Evolutionary conservation across 768 basidiomycete genomes (phyloP), one percentile per base, ranked within the genome.

Genomic region (Tricholoma sp.): DNA sequence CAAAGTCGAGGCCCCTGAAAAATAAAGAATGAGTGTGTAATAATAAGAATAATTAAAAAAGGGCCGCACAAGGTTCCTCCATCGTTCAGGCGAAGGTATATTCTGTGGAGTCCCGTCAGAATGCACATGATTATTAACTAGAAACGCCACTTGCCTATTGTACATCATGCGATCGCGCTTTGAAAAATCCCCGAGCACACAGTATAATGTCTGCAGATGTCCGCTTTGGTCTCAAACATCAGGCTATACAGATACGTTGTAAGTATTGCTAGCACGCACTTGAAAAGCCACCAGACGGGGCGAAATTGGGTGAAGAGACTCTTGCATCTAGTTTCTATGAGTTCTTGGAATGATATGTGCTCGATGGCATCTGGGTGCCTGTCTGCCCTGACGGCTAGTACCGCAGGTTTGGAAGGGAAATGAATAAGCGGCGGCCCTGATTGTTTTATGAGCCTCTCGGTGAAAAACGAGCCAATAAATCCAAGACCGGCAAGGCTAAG

Each of bases 1-100:
- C 79, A 62, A 86, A 84, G 66, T 88, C 86, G 17, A 88, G 68
- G n/a, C 85, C 85, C 47, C 86, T 88, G 60, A 6, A 32, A 17
- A 59, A 18, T 24, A 24, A 24, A 24, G 29, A 20, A 28, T 4
- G 12, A 56, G 44, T 48, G 32, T 42, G 42, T 62, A 42, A 60
- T 47, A 44, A 47, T 48, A 54, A 31, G 15, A 48, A 33, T 17
- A 10, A 50, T 11, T 18, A 1, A 47, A 13, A 68, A 32, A 32
- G n/a, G 6, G 29, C 4, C 81, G 61, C 63, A 87, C 86, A 88
- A 57, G 24, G 85, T 87, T 7, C 86, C 86, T 32, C 85, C 85
- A 60, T 88, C 86, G 15, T 71, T 66, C 17, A 83, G 68, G 15
- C 74, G 74, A 47, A 88, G 66, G 64, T 71, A 74, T 66, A 70